phyloP scores from a whole-genome alignment of 1,139 yeast genomes.

The Yamadazyma diospyri region DNA sequence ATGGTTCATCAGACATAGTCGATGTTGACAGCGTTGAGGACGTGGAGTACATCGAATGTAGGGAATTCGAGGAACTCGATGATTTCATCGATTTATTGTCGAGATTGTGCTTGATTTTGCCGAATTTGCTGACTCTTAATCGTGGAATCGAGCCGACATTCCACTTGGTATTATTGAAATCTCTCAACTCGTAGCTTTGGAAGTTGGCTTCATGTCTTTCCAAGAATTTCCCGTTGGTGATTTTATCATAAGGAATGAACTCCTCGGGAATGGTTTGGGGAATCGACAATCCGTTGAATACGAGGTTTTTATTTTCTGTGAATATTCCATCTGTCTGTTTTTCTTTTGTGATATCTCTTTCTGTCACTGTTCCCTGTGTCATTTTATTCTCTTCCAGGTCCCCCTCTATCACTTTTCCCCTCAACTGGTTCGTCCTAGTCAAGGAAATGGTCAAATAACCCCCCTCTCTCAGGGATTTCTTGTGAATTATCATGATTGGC shows the following conservation, averaged over 20 bases:
- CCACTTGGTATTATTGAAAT: conserved; percentile 30
- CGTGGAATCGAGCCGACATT: conserved; percentile 47
- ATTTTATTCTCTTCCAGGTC: conserved; percentile 2
- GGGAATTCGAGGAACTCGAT: background rate
- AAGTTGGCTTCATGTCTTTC: conserved; percentile 14
- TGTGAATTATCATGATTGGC: conserved; percentile 30
- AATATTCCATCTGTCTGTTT: too few species aligned
- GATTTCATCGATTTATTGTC: conserved; percentile 2
- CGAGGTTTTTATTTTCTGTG: background rate
- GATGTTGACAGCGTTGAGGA: background rate
- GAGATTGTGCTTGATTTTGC: conserved; percentile 17
- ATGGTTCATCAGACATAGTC: conserved; percentile 12
- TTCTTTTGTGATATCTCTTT: conserved; percentile 1
- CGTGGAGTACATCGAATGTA: background rate
- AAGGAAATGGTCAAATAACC: conserved; percentile 29
- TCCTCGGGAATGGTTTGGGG: conserved; percentile 24
- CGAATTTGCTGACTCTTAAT: conserved; percentile 20
- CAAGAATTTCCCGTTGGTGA: conserved; percentile 10
- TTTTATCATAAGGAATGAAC: conserved; percentile 22
- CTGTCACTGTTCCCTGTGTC: too few species aligned
- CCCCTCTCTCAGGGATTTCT: conserved; percentile 25
- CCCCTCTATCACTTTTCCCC: conserved; percentile 12
- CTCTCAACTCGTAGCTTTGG: conserved; percentile 31
- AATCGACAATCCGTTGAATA: conserved; percentile 26
- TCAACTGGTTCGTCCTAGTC: conserved; percentile 11